A percentile compares a stretch with the other conserved stretches of the same genome.
Conservation (phyloP, 306 rosid genomes). For the Cajanus cajan region DNA sequence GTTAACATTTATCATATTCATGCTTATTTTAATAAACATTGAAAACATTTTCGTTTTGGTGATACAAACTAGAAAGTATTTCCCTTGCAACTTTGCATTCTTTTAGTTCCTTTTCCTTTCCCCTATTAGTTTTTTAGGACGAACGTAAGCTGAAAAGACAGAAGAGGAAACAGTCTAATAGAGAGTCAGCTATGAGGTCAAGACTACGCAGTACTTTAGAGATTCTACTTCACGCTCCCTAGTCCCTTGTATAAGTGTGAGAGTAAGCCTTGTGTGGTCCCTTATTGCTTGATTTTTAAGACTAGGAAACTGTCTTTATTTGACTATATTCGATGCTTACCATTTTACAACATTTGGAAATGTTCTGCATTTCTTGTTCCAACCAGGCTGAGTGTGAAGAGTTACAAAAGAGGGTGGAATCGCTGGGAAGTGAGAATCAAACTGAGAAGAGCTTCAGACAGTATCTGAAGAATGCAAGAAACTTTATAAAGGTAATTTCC, state of each 20-base stretch:
- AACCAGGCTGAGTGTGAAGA: slow-evolving; percentile 88
- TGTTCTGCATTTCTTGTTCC: slow-evolving; percentile 20
- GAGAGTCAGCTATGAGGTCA: slow-evolving; percentile 92
- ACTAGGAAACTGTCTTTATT: neutral
- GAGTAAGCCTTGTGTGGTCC: neutral
- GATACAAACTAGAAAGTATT: neutral
- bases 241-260: neutral
- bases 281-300: neutral
- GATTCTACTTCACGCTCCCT: neutral
- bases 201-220: slow-evolving; percentile 65
- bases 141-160: slow-evolving; percentile 86
- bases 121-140: slow-evolving; percentile 44
- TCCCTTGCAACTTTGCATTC: neutral
- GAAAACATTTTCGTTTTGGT: neutral
- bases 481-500: slow-evolving; percentile 64
- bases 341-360: neutral
- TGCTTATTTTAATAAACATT: neutral
- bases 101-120: neutral
- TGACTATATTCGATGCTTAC: slow-evolving; percentile 1
- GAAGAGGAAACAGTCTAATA: slow-evolving; percentile 87
- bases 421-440: slow-evolving; percentile 62
- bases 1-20: too few relatives aligned
- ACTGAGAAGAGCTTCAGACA: slow-evolving; percentile 66
- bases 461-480: slow-evolving; percentile 79
- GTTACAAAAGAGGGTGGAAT: slow-evolving; percentile 70